Conservation (phyloP, 345 rosid species). For the Citropsis articulata region DNA sequence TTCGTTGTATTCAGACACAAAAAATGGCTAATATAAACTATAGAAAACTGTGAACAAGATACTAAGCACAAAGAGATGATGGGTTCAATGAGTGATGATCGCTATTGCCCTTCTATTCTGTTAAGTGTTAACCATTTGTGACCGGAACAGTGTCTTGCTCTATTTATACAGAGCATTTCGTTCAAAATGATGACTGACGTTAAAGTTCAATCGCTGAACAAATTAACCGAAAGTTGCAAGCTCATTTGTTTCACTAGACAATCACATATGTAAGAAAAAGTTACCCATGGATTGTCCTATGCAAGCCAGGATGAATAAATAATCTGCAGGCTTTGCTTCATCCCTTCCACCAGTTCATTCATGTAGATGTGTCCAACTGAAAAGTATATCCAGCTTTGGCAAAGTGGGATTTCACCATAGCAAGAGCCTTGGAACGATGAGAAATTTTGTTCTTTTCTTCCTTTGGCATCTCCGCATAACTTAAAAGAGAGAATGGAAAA, state of each 20-base stretch:
- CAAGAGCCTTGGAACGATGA: constrained; percentile 81
- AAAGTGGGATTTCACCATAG: constrained; percentile 65
- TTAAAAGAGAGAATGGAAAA: constrained; percentile 22
- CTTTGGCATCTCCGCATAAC: constrained; percentile 88
- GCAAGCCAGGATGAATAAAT: background rate
- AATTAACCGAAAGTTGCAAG: background rate
- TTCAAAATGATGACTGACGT: background rate
- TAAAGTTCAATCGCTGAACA: background rate
- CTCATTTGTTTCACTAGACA: background rate
- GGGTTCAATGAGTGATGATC: background rate
- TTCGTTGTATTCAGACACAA: background rate
- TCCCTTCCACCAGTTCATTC: constrained; percentile 1
- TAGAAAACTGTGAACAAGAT: background rate
- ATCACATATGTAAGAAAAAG: background rate
- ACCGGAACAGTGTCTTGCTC: background rate
- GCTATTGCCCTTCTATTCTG: background rate
- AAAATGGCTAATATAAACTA: too few relatives aligned
- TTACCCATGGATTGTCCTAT: background rate
- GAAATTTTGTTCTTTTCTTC: constrained; percentile 94
- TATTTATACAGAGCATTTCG: background rate
- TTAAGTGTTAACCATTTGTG: background rate
- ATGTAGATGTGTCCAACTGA: constrained; percentile 28
- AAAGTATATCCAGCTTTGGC: constrained; percentile 64
- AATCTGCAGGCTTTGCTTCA: background rate
- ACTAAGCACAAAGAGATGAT: background rate